Base-by-base conservation (phyloP, 345 rosid genomes). In the Rhodamnia argentea region DNA sequence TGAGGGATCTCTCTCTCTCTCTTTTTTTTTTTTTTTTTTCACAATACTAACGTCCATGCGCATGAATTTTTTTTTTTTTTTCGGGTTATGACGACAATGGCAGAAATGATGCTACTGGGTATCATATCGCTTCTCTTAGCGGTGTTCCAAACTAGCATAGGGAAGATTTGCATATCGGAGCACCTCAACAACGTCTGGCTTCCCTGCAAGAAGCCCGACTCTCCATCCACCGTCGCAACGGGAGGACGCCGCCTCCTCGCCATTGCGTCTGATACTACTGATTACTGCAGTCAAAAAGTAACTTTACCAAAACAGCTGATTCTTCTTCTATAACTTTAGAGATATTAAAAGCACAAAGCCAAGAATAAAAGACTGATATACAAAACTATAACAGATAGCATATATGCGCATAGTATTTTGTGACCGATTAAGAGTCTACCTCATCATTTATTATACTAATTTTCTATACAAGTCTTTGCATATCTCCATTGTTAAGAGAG, bases 91-190 rank as follows among this genome's bases (percentile, higher is more conserved):
- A 62, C 1, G 12, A 64, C 52, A 44, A 14, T 55, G 27, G 91
- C 96, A 95, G 98, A 95, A 88, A 89, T 94, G 90, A 96, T 96
- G 99, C 88, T 96, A 16, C 58, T 96, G 90, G 99, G 99, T 60
- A 92, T 96, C 85, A 92, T 96, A 84, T 95, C 99, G 20, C 90
- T 95, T 89, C 87, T 96, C n/a, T 85, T 96, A 70, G 88, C 98
- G 32, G 96, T 95, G 52, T 84, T 90, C 87, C 95, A 94, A 85
- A 85, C 57, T 5, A 59, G 60, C 18, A 93, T 96, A 47, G 82
- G 32, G 85, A 89, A 81, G 74, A 87, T 94, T 56, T 95, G 98
- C 87, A 92, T 94, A 29, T 2, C 96, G 1, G 84, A 91, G 88
- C 56, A 74, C 4, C 55, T 92, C 37, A 87, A 94, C 58, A 42